Conservation (phyloP, 257 asterid genomes). For the Striga asiatica region DNA sequence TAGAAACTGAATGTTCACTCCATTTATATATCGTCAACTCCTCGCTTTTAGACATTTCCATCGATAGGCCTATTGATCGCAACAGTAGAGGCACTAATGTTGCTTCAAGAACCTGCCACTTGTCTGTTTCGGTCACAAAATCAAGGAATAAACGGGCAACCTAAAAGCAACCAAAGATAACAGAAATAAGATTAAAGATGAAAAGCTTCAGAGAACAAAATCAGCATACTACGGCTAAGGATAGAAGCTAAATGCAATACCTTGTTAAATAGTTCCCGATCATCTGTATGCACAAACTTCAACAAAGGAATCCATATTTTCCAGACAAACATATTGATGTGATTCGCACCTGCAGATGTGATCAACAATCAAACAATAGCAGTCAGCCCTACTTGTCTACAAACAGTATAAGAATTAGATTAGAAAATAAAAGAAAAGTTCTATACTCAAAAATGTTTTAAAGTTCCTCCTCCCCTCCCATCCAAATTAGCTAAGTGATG, state of each 20-base stretch:
- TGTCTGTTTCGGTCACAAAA: constrained; percentile 48
- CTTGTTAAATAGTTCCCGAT: constrained; percentile 52
- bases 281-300: constrained; percentile 41
- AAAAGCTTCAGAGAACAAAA: constrained; percentile 3
- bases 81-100: constrained; percentile 62
- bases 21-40: constrained; percentile 40
- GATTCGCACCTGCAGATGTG: constrained; percentile 39
- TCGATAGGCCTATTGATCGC: constrained; percentile 59
- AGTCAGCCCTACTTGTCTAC: constrained; percentile 8
- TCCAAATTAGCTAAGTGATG: no score
- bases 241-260: constrained; percentile 26
- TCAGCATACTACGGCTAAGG: constrained; percentile 2
- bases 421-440: not conserved
- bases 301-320: constrained; percentile 50
- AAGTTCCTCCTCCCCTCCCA: no score
- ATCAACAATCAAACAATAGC: constrained; percentile 18
- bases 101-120: constrained; percentile 63
- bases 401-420: not conserved
- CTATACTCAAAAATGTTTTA: constrained; percentile 3
- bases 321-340: constrained; percentile 48
- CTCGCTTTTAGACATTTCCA: constrained; percentile 51
- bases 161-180: constrained; percentile 27
- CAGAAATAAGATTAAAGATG: constrained; percentile 3
- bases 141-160: constrained; percentile 53
- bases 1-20: constrained; percentile 26